These are phyloP conservation scores for Xylaria intraflava DNA, from an alignment of 495 filamentous ascomycete genomes.

Conservation along the genomic window DNA sequence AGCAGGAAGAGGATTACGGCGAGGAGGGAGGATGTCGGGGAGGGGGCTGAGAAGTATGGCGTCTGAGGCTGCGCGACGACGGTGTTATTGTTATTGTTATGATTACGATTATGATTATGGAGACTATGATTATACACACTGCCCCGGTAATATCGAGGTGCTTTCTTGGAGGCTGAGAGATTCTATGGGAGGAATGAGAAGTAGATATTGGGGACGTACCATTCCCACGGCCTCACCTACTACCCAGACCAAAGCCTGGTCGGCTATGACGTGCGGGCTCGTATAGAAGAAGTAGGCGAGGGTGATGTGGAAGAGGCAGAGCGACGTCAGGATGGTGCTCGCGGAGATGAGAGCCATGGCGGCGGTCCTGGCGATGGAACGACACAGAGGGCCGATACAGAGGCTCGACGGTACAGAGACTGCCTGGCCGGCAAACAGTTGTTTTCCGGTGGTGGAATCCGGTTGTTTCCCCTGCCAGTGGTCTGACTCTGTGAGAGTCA, in stretches of 20 bases:
- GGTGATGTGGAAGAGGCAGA: slow-evolving; percentile 76
- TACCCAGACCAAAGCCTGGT: slow-evolving; percentile 76
- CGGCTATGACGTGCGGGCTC: slow-evolving; percentile 59
- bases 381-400: too few relatives aligned
- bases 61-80: slow-evolving; percentile 32
- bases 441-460: too few relatives aligned
- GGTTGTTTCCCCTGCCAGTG: too few relatives aligned
- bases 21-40: slow-evolving; percentile 63
- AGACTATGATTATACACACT: background rate
- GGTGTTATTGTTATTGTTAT: background rate
- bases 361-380: background rate
- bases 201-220: slow-evolving; percentile 37
- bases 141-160: background rate
- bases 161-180: slow-evolving; percentile 2
- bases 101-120: too few relatives aligned
- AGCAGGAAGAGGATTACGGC: slow-evolving; percentile 59
- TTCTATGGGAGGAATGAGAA: background rate
- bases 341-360: slow-evolving; percentile 74
- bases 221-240: slow-evolving; percentile 76
- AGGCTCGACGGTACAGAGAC: too few relatives aligned
- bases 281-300: slow-evolving; percentile 77
- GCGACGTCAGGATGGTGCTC: slow-evolving; percentile 65
- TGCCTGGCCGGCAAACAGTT: too few relatives aligned
- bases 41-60: slow-evolving; percentile 55
- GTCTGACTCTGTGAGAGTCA: background rate